Conservation (phyloP, 2,329 filamentous ascomycete species). For the Neonectria magnoliae region DNA sequence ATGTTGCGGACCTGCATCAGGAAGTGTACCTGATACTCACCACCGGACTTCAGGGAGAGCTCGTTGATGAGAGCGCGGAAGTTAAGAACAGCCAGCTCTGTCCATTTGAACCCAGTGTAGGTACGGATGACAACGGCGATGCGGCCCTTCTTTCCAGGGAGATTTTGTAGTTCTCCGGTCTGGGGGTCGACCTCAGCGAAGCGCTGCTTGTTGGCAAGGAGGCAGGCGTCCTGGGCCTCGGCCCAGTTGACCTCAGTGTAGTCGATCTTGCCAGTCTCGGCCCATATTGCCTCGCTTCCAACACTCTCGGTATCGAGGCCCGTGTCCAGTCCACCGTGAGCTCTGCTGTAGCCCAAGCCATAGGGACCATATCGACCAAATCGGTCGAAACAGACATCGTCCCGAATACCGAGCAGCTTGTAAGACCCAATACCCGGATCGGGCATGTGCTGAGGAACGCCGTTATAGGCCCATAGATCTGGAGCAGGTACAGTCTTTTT, state of each 20-base stretch:
- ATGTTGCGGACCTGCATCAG: conserved; percentile 86
- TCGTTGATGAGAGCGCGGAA: conserved; percentile 85
- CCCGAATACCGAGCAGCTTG: conserved; percentile 74
- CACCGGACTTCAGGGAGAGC: conserved; percentile 78
- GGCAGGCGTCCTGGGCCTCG: conserved; percentile 62
- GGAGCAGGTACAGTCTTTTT: conserved; percentile 67
- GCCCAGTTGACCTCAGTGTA: conserved; percentile 67
- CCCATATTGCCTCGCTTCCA: conserved; percentile 71
- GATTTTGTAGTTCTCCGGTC: conserved; percentile 48
- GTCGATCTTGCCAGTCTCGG: conserved; percentile 63
- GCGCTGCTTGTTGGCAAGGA: conserved; percentile 70
- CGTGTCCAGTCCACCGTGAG: conserved; percentile 76
- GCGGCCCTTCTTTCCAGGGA: conserved; percentile 59
- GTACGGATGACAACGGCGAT: conserved; percentile 83
- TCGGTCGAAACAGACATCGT: conserved; percentile 88
- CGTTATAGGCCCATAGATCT: conserved; percentile 73
- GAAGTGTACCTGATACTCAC: conserved; percentile 85
- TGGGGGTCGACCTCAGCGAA: conserved; percentile 57
- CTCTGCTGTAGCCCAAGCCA: conserved; percentile 81
- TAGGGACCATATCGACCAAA: conserved; percentile 88
- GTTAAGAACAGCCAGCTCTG: conserved; percentile 80
- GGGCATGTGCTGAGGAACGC: conserved; percentile 80
- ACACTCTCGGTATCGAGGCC: conserved; percentile 77
- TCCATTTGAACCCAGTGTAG: conserved; percentile 83
- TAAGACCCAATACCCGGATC: conserved; percentile 83